Evolutionary conservation across 108 stramenopile species (phyloP), one percentile per base, ranked within the genome.

Genomic region (Skeletonema tropicum): DNA sequence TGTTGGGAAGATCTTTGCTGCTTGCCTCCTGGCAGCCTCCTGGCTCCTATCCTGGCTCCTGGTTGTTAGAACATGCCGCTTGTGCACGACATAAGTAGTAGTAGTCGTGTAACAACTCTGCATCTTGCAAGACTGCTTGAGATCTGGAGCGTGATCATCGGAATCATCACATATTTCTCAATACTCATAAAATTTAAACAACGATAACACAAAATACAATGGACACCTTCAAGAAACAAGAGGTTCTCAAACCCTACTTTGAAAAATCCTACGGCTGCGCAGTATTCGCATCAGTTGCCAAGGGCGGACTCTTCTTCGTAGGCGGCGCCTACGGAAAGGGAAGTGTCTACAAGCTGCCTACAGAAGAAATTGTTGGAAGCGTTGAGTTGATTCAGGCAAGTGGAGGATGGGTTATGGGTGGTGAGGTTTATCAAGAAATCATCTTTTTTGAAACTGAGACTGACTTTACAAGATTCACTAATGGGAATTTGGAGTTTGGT

Each of bases 161-260:
- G n/a, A n/a, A n/a, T n/a, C n/a, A n/a, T n/a, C n/a, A n/a, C n/a
- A n/a, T n/a, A n/a, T n/a, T n/a, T n/a, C n/a, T n/a, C n/a, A n/a
- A n/a, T n/a, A n/a, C n/a, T n/a, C n/a, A n/a, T n/a, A n/a, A n/a
- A n/a, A n/a, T n/a, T n/a, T n/a, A n/a, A n/a, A n/a, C n/a, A n/a
- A n/a, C n/a, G n/a, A n/a, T n/a, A n/a, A n/a, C n/a, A n/a, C n/a
- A n/a, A n/a, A n/a, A n/a, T n/a, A n/a, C n/a, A n/a, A 78, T 85
- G 84, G 84, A 85, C n/a, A 45, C 57, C 60, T 85, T 85, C 68
- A 68, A 64, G 36, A 74, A 70, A n/a, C 84, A 85, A 71, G 73
- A 73, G 23, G 39, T 25, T 0, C 72, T 81, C 61, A 70, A 74
- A 38, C 80, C 80, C 9, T 85, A 85, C 62, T 82, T 85, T 60